Evolutionary conservation across 2,329 filamentous ascomycete species (phyloP).

Genomic region (Hirsutella rhossiliensis): DNA sequence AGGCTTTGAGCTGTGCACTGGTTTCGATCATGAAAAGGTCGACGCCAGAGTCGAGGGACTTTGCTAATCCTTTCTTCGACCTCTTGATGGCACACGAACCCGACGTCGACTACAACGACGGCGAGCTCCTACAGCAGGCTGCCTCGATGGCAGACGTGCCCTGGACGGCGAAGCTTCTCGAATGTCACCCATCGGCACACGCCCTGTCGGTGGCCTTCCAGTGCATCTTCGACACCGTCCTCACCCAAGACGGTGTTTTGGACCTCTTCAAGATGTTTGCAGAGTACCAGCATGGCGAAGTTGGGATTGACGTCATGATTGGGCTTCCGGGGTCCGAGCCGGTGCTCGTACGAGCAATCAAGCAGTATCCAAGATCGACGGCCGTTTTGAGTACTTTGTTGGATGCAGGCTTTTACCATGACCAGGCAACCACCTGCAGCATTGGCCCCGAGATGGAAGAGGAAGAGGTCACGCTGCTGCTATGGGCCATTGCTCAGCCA

Average conservation of each 20-base stretch:
- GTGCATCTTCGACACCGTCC: slow-evolving; percentile 38
- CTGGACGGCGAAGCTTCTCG: slow-evolving; percentile 38
- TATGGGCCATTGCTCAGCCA: slow-evolving; percentile 50
- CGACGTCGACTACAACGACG: slow-evolving; percentile 38
- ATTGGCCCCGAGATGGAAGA: slow-evolving; percentile 33
- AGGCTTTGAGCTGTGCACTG: slow-evolving; percentile 32
- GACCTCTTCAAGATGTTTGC: slow-evolving; percentile 39
- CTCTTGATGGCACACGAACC: slow-evolving; percentile 25
- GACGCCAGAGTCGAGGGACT: slow-evolving; percentile 20
- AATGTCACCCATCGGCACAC: slow-evolving; percentile 34
- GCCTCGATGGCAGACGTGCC: slow-evolving; percentile 36
- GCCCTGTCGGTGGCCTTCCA: slow-evolving; percentile 42
- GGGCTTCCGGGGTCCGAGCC: slow-evolving; percentile 29
- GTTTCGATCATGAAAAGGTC: slow-evolving; percentile 31
- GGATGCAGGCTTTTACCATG: slow-evolving; percentile 47
- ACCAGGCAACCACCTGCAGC: slow-evolving; percentile 33
- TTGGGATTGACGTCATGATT: slow-evolving; percentile 38
- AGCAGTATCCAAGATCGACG: slow-evolving; percentile 40
- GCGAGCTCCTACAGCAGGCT: slow-evolving; percentile 40
- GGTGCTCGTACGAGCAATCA: slow-evolving; percentile 39
- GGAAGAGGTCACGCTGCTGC: slow-evolving; percentile 44
- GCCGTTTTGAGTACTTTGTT: slow-evolving; percentile 40
- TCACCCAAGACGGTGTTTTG: slow-evolving; percentile 36
- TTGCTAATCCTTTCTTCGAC: slow-evolving; percentile 34
- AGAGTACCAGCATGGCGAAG: slow-evolving; percentile 34